Evolutionary conservation across 176 grass and related monocot genomes (phyloP).

Genomic region (Musa schizocarpa): DNA sequence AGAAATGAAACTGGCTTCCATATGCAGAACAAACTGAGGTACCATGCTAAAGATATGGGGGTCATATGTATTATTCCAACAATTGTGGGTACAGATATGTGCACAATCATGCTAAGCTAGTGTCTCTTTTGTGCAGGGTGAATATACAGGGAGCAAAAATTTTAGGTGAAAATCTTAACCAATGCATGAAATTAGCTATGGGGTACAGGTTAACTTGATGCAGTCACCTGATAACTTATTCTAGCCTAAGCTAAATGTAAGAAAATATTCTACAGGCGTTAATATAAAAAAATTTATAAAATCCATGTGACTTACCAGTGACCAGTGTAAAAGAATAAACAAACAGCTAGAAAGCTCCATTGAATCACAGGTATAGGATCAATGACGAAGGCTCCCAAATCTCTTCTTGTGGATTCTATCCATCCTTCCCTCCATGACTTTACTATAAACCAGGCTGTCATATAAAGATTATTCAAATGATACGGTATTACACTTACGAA

Average conservation of each 20-base stretch:
- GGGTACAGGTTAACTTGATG: too few relatives aligned
- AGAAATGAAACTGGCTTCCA: too few relatives aligned
- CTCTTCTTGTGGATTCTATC: conserved; percentile 25
- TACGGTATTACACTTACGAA: background rate
- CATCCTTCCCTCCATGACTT: conserved; percentile 36
- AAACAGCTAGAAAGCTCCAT: conserved; percentile 80
- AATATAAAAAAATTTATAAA: conserved; percentile 10
- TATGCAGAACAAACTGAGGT: too few relatives aligned
- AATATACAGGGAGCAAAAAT: too few relatives aligned
- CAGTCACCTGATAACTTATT: background rate
- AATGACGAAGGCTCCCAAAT: conserved; percentile 26
- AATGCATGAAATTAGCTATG: too few relatives aligned
- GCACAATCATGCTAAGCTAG: too few relatives aligned
- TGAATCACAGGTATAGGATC: conserved; percentile 61
- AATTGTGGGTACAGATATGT: too few relatives aligned
- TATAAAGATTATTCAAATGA: conserved; percentile 25
- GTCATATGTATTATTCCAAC: too few relatives aligned
- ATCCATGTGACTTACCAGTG: conserved; percentile 60
- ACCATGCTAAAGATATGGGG: too few relatives aligned
- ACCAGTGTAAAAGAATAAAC: conserved; percentile 84
- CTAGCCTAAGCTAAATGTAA: background rate
- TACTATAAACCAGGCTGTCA: conserved; percentile 77
- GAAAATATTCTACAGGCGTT: background rate
- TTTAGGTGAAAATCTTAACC: too few relatives aligned
- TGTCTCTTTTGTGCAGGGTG: too few relatives aligned